phyloP scores from a whole-genome alignment of 768 basidiomycete species.

The Macrolepiota dolichaula region DNA sequence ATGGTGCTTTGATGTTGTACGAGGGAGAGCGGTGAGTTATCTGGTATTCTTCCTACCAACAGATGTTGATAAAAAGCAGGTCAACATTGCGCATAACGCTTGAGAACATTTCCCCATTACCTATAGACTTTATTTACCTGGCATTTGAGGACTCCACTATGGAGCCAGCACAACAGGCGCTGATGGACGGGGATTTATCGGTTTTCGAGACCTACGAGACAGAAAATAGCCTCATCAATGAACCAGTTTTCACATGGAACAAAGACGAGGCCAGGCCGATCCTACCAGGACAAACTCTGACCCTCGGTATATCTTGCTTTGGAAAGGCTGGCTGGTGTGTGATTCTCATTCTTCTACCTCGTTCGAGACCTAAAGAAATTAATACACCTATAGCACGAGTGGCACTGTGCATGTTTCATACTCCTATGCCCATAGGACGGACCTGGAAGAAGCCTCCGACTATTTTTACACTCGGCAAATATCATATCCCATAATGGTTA shows the following conservation, averaged over 20 bases:
- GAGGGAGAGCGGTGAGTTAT: constrained; percentile 81
- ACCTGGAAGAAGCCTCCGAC: constrained; percentile 30
- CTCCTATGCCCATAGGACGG: constrained; percentile 55
- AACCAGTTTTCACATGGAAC: constrained; percentile 81
- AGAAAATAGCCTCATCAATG: constrained; percentile 73
- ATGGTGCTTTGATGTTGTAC: constrained; percentile 93
- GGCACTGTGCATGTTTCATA: constrained; percentile 86
- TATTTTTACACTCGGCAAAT: constrained; percentile 86
- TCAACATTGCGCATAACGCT: constrained; percentile 81
- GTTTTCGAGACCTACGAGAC: constrained; percentile 90
- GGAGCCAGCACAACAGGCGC: constrained; percentile 65
- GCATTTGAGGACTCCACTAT: constrained; percentile 92
- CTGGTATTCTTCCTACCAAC: constrained; percentile 6
- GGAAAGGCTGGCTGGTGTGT: constrained; percentile 93
- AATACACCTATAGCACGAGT: constrained; percentile 50
- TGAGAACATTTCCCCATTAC: constrained; percentile 83
- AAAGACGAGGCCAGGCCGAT: constrained; percentile 49
- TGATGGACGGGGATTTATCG: constrained; percentile 77
- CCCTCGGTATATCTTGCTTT: constrained; percentile 68
- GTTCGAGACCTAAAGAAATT: constrained; percentile 11
- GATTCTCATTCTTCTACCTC: background rate
- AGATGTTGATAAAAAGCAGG: constrained; percentile 35
- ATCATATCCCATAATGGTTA: constrained; percentile 85
- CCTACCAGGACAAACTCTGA: constrained; percentile 65
- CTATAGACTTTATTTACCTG: constrained; percentile 82